phyloP scores from a whole-genome alignment of 2,329 filamentous ascomycete genomes.

The Cladosporium sp. region DNA sequence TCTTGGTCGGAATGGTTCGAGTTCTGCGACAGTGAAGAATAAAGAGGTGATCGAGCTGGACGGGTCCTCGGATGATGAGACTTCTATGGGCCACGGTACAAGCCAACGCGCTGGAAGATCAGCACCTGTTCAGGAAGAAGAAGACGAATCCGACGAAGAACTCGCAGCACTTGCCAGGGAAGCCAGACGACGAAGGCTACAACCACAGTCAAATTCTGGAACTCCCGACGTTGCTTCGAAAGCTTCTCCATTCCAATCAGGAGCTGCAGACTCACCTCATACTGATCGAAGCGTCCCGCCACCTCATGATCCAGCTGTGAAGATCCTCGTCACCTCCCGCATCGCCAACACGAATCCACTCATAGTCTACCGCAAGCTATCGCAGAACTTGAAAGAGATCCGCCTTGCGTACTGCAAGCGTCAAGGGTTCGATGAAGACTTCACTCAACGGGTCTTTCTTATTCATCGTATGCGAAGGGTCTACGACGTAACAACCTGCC shows the following conservation, averaged over 20 bases:
- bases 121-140: slow-evolving; percentile 3
- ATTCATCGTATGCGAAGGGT: slow-evolving; percentile 72
- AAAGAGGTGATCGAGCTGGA: slow-evolving; percentile 20
- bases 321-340: slow-evolving; percentile 63
- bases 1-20: not conserved
- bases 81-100: not conserved
- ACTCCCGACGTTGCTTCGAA: slow-evolving; percentile 17
- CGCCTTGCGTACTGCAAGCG: slow-evolving; percentile 64
- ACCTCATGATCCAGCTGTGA: slow-evolving; percentile 47
- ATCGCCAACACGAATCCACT: slow-evolving; percentile 58
- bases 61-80: slow-evolving; percentile 19
- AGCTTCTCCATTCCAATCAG: slow-evolving; percentile 14
- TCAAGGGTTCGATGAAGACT: slow-evolving; percentile 50
- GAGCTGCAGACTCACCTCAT: not conserved
- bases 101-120: not conserved
- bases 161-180: slow-evolving; percentile 38
- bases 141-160: slow-evolving; percentile 39
- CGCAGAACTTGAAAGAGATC: slow-evolving; percentile 63
- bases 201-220: slow-evolving; percentile 17
- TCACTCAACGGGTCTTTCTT: slow-evolving; percentile 60
- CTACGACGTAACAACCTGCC: slow-evolving; percentile 70
- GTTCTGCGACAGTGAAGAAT: slow-evolving; percentile 17
- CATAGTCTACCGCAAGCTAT: slow-evolving; percentile 61
- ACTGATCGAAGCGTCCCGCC: not conserved
- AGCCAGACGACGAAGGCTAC: slow-evolving; percentile 36